Conservation (phyloP, 257 asterid species). For the Echium plantagineum region DNA sequence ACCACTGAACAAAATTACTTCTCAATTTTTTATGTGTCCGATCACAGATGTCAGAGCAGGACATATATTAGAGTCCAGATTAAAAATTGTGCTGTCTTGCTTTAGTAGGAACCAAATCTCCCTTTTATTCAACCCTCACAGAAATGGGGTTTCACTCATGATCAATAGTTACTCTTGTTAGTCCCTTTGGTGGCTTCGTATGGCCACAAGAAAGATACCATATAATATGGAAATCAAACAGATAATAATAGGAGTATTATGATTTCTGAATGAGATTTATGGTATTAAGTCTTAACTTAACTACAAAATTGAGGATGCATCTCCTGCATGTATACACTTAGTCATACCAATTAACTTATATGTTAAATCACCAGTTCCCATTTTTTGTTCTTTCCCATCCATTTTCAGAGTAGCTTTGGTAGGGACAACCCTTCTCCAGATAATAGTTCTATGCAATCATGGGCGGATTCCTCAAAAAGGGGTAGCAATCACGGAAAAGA, state of each 20-base stretch:
- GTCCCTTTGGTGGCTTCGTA: too few relatives aligned
- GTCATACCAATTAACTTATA: constrained; percentile 13
- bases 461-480: constrained; percentile 50
- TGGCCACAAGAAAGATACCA: neutral
- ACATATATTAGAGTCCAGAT: neutral
- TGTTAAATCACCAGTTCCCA: constrained; percentile 9
- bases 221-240: neutral
- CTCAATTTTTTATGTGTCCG: too few relatives aligned
- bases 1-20: too few relatives aligned
- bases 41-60: neutral
- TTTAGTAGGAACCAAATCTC: too few relatives aligned
- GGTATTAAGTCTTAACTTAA: neutral
- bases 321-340: constrained; percentile 23
- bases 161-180: neutral
- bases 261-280: neutral
- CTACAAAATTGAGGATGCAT: constrained; percentile 20
- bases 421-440: constrained; percentile 35
- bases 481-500: constrained; percentile 23
- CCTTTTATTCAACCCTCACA: neutral
- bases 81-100: neutral
- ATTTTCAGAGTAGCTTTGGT: constrained; percentile 50
- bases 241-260: neutral
- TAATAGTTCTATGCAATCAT: constrained; percentile 43
- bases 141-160: neutral
- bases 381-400: constrained; percentile 12